Evolutionary conservation across 192 early-diverging fungal genomes (phyloP), one percentile per base, ranked within the genome.

Genomic region (Glomus cerebriforme): DNA sequence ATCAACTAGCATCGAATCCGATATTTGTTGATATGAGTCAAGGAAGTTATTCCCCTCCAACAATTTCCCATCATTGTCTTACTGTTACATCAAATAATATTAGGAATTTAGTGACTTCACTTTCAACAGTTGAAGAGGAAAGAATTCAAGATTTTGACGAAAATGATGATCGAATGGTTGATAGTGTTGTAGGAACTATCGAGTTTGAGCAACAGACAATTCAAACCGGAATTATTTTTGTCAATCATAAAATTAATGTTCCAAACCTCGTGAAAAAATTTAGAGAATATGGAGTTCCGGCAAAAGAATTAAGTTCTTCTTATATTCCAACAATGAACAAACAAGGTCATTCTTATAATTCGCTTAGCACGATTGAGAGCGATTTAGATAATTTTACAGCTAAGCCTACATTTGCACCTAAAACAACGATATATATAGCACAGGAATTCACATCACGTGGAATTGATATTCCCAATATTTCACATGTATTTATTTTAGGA

Each of bases 401-500:
- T 19, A 22, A 54, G 6, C 19, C 49, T 54, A 54, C 49, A 54
- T 68, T 66, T 29, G 10, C 35, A 47, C 37, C 54, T 31, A 19
- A 9, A n/a, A 76, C 62, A 5, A 81, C 75, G 7, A 76, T 93
- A 24, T 90, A 89, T 67, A 78, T 96, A 31, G 90, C 92, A 2
- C 91, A 89, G 0, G 95, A 96, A 79, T 87, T 87, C 54, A 91
- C 91, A 62, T 92, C 94, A 1, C 86, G 96, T 17, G 97, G 97
- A 9, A 79, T 98, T 8, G 97, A 98, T 83, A 78, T 98, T 31
- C 93, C 93, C 0, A 83, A 87, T 73, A 85, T 93, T 1, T 90
- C 91, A 3, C 91, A 95, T 81, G 95, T 98, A 7, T 91, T 95
- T 37, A 92, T 98, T 73, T 82, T 97, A 3, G 95, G 93, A n/a